Evolutionary conservation across 805 yeast species (phyloP).

Genomic region (Kodamaea kaohsiungensis): DNA sequence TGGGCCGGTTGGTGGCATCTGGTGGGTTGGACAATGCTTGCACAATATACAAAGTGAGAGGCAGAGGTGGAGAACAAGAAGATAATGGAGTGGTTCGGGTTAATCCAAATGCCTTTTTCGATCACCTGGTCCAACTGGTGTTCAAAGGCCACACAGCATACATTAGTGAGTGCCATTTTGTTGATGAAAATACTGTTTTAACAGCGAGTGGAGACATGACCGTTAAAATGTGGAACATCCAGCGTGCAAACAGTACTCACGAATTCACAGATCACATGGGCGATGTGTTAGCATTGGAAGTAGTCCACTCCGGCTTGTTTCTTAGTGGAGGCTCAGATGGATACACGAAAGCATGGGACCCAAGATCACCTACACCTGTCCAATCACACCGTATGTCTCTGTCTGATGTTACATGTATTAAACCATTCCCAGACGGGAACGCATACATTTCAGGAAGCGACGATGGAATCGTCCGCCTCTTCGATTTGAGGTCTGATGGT

Average conservation of each 20-base stretch:
- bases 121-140: constrained; percentile 45
- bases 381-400: constrained; percentile 56
- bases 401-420: constrained; percentile 61
- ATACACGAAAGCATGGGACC: constrained; percentile 41
- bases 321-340: constrained; percentile 73
- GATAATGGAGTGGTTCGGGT: neutral
- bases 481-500: constrained; percentile 78
- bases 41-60: constrained; percentile 55
- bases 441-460: constrained; percentile 77
- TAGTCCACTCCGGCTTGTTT: constrained; percentile 35
- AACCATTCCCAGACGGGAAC: constrained; percentile 69
- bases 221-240: constrained; percentile 76
- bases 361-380: constrained; percentile 40
- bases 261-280: constrained; percentile 69
- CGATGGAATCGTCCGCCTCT: constrained; percentile 68
- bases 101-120: constrained; percentile 4
- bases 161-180: constrained; percentile 70
- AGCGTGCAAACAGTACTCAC: constrained; percentile 52
- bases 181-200: constrained; percentile 52
- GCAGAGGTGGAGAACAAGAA: constrained; percentile 1
- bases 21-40: constrained; percentile 85
- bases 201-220: constrained; percentile 86
- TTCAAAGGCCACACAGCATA: constrained; percentile 85
- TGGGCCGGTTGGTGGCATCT: constrained; percentile 65
- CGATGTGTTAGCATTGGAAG: constrained; percentile 52